Percentiles rank a stretch among this genome's conserved stretches.
phyloP scores from a whole-genome alignment of 2,329 filamentous ascomycete species.

The Xylariaceae sp. region DNA sequence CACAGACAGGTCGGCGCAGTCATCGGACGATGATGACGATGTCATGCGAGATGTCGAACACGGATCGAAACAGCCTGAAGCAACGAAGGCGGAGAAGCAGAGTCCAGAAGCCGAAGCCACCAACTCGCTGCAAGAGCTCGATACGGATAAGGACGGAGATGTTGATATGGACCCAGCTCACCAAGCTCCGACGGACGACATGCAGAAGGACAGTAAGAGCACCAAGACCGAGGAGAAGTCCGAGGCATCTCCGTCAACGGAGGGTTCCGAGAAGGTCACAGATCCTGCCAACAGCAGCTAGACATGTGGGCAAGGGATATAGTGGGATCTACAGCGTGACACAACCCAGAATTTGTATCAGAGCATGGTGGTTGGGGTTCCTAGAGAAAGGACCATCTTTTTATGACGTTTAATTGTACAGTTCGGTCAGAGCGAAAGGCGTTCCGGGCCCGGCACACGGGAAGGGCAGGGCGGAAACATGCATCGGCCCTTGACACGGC shows the following conservation, averaged over 20 bases:
- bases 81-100: slow-evolving; percentile 22
- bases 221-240: slow-evolving; percentile 19
- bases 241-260: slow-evolving; percentile 10
- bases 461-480: slow-evolving; percentile 7
- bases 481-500: neutral
- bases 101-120: slow-evolving; percentile 25
- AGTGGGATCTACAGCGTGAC: neutral
- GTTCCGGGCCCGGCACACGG: slow-evolving; percentile 21
- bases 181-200: slow-evolving; percentile 36
- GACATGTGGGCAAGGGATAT: neutral
- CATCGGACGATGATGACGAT: slow-evolving; percentile 25
- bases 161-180: slow-evolving; percentile 47
- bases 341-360: neutral
- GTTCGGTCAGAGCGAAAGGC: slow-evolving; percentile 19
- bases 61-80: slow-evolving; percentile 15
- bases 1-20: slow-evolving; percentile 15
- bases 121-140: slow-evolving; percentile 27
- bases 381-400: slow-evolving; percentile 11
- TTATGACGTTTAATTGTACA: slow-evolving; percentile 19
- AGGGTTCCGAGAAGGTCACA: slow-evolving; percentile 15
- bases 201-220: slow-evolving; percentile 36
- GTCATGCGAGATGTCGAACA: slow-evolving; percentile 27
- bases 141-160: slow-evolving; percentile 47
- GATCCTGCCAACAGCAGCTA: slow-evolving; percentile 16
- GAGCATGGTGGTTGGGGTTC: slow-evolving; percentile 13